phyloP scores from a whole-genome alignment of 345 rosid species.

The Salix brachista region DNA sequence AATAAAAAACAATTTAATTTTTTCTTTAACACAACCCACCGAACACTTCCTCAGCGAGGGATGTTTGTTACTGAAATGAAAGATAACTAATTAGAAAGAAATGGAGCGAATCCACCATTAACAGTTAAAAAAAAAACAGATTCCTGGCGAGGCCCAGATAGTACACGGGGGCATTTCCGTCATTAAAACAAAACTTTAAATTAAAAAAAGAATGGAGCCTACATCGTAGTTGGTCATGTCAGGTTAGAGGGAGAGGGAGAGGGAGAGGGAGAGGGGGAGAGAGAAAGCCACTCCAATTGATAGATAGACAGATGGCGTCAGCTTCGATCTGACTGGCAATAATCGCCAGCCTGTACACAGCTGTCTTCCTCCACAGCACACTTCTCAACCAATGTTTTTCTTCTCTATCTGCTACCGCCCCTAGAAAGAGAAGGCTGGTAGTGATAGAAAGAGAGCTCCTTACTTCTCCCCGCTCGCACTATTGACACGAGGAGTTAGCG shows the following conservation, averaged over 20 bases:
- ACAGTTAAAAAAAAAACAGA: too few relatives aligned
- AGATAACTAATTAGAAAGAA: too few relatives aligned
- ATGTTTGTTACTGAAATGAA: too few relatives aligned
- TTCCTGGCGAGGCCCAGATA: too few relatives aligned
- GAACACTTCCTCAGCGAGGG: too few relatives aligned
- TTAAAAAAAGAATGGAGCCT: not conserved
- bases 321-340: constrained; percentile 37
- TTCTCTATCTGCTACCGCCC: not conserved
- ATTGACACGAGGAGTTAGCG: too few relatives aligned
- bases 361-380: constrained; percentile 34
- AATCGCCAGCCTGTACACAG: constrained; percentile 52
- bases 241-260: not conserved
- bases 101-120: too few relatives aligned
- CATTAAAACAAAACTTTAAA: not conserved
- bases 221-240: not conserved
- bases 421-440: not conserved
- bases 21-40: too few relatives aligned
- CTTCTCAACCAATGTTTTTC: constrained; percentile 8
- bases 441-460: not conserved
- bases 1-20: too few relatives aligned
- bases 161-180: not conserved
- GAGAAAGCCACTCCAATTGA: not conserved
- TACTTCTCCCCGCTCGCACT: not conserved
- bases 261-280: not conserved
- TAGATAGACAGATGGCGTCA: constrained; percentile 16